phyloP scores from a whole-genome alignment of 805 yeast genomes.

The Yamadazyma nakazawae region DNA sequence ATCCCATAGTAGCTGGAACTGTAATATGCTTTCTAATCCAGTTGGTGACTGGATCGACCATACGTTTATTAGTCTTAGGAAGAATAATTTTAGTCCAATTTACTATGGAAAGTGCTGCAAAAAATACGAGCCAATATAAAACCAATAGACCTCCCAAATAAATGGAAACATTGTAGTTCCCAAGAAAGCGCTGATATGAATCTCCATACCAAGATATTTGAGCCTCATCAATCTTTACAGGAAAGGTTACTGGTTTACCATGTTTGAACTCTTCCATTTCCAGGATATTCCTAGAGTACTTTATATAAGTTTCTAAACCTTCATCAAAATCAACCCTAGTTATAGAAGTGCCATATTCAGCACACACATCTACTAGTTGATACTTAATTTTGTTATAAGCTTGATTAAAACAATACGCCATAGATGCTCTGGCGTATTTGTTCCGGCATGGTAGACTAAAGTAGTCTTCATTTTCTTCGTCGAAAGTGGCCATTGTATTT shows the following conservation, averaged over 20 bases:
- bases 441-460: conserved; percentile 27
- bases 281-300: conserved; percentile 13
- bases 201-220: conserved; percentile 17
- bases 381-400: conserved; percentile 23
- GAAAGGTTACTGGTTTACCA: conserved; percentile 17
- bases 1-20: conserved; percentile 37
- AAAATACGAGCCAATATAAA: conserved; percentile 30
- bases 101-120: conserved; percentile 21
- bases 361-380: conserved; percentile 26
- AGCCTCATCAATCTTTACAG: conserved; percentile 25
- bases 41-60: conserved; percentile 30
- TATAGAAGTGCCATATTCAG: conserved; percentile 18
- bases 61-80: conserved; percentile 18
- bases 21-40: conserved; percentile 31
- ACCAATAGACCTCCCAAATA: conserved; percentile 36
- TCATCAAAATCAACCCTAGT: conserved; percentile 20
- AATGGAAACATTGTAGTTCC: conserved; percentile 43
- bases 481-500: conserved; percentile 18
- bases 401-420: conserved; percentile 31
- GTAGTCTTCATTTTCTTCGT: conserved; percentile 12
- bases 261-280: conserved; percentile 9
- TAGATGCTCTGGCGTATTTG: conserved; percentile 32
- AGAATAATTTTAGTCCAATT: conserved; percentile 33
- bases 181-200: conserved; percentile 36
- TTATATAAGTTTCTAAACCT: conserved; percentile 19